phyloP scores from a whole-genome alignment of 2,329 filamentous ascomycete genomes.

The Pseudonectria foliicola region DNA sequence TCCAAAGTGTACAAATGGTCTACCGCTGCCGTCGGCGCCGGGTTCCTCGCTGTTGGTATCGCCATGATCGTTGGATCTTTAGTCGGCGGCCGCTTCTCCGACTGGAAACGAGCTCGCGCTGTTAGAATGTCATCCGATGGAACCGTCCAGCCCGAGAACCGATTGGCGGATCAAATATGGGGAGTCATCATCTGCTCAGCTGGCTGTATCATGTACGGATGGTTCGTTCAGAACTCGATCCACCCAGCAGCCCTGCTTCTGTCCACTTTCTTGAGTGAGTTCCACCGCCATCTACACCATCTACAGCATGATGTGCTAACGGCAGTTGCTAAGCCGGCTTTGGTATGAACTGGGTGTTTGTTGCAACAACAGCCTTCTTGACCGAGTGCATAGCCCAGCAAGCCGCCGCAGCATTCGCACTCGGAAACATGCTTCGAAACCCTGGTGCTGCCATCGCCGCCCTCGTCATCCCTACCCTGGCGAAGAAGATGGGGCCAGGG shows the following conservation, averaged over 20 bases:
- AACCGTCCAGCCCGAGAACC: constrained; percentile 28
- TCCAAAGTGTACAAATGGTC: constrained; percentile 28
- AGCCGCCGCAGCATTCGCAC: constrained; percentile 33
- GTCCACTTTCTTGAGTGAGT: constrained; percentile 23
- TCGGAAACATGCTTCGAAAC: constrained; percentile 34
- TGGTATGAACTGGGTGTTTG: constrained; percentile 35
- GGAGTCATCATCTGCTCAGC: constrained; percentile 31
- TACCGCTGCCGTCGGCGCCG: constrained; percentile 26
- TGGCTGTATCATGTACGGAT: constrained; percentile 34
- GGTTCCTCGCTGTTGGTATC: constrained; percentile 25
- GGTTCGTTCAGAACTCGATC: constrained; percentile 25
- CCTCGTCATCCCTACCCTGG: constrained; percentile 26
- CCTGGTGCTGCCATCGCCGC: constrained; percentile 32
- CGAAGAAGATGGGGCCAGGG: constrained; percentile 28
- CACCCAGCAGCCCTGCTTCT: constrained; percentile 24
- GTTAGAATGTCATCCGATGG: constrained; percentile 7
- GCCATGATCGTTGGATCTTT: constrained; percentile 27
- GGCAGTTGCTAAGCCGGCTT: constrained; percentile 21
- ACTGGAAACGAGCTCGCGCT: constrained; percentile 23
- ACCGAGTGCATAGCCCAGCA: constrained; percentile 32
- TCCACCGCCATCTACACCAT: no score
- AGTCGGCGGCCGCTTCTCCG: constrained; percentile 30
- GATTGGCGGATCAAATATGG: constrained; percentile 32
- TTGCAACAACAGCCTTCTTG: constrained; percentile 34
- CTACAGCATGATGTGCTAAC: constrained; percentile 1